phyloP scores from a whole-genome alignment of 225 moss, liverwort and hornwort genomes.

The Bryum argenteum region DNA sequence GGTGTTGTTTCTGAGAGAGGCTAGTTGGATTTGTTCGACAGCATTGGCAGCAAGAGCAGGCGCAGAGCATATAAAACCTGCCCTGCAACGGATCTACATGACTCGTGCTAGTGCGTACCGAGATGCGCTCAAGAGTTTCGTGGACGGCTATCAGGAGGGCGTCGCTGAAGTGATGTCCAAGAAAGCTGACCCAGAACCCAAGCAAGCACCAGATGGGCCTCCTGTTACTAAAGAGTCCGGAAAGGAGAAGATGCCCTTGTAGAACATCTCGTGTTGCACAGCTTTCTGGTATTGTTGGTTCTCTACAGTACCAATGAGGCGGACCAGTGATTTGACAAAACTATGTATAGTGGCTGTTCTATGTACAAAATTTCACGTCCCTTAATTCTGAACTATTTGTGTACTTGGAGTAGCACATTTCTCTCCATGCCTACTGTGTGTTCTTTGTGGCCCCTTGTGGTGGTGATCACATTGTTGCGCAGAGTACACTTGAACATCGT shows the following conservation, averaged over 20 bases:
- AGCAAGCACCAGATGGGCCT: conserved; percentile 20
- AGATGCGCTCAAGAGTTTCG: conserved; percentile 82
- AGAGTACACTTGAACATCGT: too few species aligned
- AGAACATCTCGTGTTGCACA: not conserved
- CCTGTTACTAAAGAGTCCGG: conserved; percentile 19
- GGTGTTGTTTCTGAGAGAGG: too few species aligned
- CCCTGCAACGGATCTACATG: conserved; percentile 88
- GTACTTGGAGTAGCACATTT: too few species aligned
- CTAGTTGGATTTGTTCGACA: conserved; percentile 39
- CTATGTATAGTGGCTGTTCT: not conserved
- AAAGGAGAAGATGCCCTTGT: conserved; percentile 33
- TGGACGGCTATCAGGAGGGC: conserved; percentile 89
- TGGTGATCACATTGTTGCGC: too few species aligned
- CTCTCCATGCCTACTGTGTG: too few species aligned
- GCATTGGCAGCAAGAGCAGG: conserved; percentile 86
- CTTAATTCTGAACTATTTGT: too few species aligned
- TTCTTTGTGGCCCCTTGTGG: too few species aligned
- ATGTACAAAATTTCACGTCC: not conserved
- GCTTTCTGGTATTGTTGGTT: not conserved
- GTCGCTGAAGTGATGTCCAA: conserved; percentile 64
- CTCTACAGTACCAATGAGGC: not conserved
- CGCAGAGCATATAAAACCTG: conserved; percentile 77
- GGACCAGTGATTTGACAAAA: conserved; percentile 6
- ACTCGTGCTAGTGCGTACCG: conserved; percentile 87
- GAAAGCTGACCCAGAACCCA: conserved; percentile 17